These are phyloP conservation scores for Fallopia convolvulus DNA, from an alignment of 148 eudicot species.

Conservation along the genomic window DNA sequence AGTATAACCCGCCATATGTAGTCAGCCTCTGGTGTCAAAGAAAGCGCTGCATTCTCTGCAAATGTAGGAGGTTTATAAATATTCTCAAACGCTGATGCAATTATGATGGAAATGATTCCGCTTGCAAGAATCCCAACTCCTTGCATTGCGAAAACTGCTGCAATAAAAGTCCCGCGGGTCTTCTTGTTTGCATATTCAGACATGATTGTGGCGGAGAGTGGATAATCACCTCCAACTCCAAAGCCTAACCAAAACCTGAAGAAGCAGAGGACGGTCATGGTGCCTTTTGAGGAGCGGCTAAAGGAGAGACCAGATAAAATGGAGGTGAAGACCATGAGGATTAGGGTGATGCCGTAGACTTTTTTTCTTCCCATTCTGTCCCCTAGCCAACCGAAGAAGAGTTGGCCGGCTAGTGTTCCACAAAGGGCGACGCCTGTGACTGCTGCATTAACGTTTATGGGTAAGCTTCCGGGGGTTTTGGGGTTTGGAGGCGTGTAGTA, in stretches of 20 bases:
- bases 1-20: constrained; percentile 20
- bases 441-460: constrained; percentile 44
- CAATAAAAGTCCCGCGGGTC: constrained; percentile 63
- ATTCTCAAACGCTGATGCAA: constrained; percentile 26
- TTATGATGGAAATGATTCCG: constrained; percentile 48
- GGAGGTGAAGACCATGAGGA: constrained; percentile 53
- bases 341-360: constrained; percentile 62
- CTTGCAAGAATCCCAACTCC: constrained; percentile 55
- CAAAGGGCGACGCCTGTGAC: constrained; percentile 67
- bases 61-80: constrained; percentile 3
- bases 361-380: constrained; percentile 62
- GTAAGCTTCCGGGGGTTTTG: constrained; percentile 40
- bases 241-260: constrained; percentile 81
- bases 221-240: constrained; percentile 75
- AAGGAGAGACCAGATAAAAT: constrained; percentile 60
- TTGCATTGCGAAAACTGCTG: constrained; percentile 80
- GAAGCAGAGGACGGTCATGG: constrained; percentile 66
- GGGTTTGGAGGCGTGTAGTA: constrained; percentile 37
- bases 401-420: constrained; percentile 68
- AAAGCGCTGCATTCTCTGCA: not conserved
- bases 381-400: constrained; percentile 75
- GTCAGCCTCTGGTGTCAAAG: constrained; percentile 17
- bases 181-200: constrained; percentile 72
- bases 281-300: constrained; percentile 28
- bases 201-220: constrained; percentile 73